These are phyloP conservation scores for Penicillium paxilli DNA, from an alignment of 495 filamentous ascomycete species.

Conservation along the genomic window DNA sequence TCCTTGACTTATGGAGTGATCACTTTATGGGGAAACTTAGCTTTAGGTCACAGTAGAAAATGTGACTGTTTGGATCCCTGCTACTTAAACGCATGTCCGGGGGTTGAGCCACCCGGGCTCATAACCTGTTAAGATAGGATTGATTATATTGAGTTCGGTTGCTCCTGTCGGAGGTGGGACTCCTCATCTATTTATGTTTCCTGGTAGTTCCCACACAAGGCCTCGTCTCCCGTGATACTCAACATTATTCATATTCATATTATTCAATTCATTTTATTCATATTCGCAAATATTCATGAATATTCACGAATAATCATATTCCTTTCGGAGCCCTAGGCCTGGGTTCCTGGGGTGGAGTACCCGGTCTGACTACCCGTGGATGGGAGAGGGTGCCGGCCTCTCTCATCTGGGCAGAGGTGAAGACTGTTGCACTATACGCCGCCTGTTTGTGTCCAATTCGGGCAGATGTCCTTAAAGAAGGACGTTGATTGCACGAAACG, in stretches of 20 bases:
- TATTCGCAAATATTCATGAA: constrained; percentile 2
- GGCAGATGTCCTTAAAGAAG: neutral
- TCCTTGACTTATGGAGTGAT: constrained; percentile 2
- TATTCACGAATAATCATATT: constrained; percentile 2
- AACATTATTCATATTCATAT: constrained; percentile 2
- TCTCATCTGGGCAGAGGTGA: neutral
- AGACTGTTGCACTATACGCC: neutral
- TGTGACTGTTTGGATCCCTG: constrained; percentile 1
- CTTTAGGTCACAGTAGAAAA: neutral
- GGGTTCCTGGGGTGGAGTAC: neutral
- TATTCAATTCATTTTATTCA: constrained; percentile 2
- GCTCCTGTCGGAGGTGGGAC: neutral
- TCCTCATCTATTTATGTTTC: neutral
- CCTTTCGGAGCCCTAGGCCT: constrained; percentile 1
- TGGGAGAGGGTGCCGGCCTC: neutral
- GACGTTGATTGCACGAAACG: neutral
- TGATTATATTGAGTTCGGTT: neutral
- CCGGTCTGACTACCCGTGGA: neutral
- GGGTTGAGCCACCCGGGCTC: constrained; percentile 4
- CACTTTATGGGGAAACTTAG: constrained; percentile 1
- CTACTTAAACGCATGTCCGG: neutral
- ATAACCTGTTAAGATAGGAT: constrained; percentile 1
- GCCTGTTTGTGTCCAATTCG: neutral
- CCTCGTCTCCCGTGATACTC: neutral
- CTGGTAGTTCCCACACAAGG: too few species aligned